Base-by-base conservation (phyloP, 768 basidiomycete species). In the Amanita rubescens region DNA sequence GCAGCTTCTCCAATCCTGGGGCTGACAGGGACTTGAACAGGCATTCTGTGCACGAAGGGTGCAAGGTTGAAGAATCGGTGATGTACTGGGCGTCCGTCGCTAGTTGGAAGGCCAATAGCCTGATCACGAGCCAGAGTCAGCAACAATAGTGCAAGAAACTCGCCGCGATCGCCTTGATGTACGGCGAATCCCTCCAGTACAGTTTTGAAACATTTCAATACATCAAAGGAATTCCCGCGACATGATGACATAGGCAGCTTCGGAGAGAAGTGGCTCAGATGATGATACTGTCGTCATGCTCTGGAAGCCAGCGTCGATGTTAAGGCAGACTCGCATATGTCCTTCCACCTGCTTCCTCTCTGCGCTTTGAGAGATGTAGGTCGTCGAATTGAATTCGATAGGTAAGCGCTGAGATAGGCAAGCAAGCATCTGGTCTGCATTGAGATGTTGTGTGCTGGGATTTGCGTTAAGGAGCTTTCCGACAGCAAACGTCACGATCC, bases 311-410 rank as follows among this genome's bases (percentile, higher is more conserved):
- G 56, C 50, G 24, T 49, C 53, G 17, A 62, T 58, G 14, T 59
- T 58, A 17, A 65, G 53, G 53, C 59, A 63, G 19, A 71, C 54
- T 12, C 69, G 65, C 65, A 69, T n/a, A n/a, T n/a, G n/a, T n/a
- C n/a, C n/a, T n/a, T n/a, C n/a, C n/a, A n/a, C n/a, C n/a, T n/a
- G n/a, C n/a, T n/a, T n/a, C n/a, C n/a, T n/a, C n/a, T n/a, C n/a
- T n/a, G n/a, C n/a, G n/a, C n/a, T n/a, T n/a, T 49, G 54, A 34
- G 53, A 35, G 3, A 44, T 35, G 42, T 49, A 41, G 8, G 49
- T 60, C 19, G 59, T 60, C 10, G 63, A 58, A 19, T 62, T 55
- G 59, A 69, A 70, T 35, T 65, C 61, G 38, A 68, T 55, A 17
- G 66, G 60, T 14, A 69, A 44, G 15, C 66, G 66, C 19, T 55